A percentile compares a stretch with the other conserved stretches of the same genome.
Evolutionary conservation across 75 land plant species (phyloP).

Genomic region (Isoetes taiwanensis): DNA sequence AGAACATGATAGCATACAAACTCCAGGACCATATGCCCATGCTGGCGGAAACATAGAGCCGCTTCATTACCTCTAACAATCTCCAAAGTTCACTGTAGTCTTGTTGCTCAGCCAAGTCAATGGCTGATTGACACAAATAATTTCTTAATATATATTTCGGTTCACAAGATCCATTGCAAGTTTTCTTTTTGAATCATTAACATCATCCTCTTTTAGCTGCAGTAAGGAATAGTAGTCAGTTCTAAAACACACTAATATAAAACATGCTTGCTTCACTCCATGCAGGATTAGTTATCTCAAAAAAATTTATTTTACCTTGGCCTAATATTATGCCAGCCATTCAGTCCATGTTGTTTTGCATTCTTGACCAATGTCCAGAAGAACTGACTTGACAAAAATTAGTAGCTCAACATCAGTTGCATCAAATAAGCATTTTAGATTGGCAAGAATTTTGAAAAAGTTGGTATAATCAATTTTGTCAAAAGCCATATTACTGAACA

Average conservation of each 20-base stretch:
- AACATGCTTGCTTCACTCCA: no score
- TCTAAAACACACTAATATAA: no score
- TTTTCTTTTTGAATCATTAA: slow-evolving; percentile 68
- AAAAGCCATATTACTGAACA: slow-evolving; percentile 86
- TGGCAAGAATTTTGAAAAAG: slow-evolving; percentile 82
- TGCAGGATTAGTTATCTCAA: not conserved
- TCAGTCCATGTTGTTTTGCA: slow-evolving; percentile 77
- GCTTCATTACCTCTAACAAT: slow-evolving; percentile 73
- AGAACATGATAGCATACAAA: slow-evolving; percentile 98
- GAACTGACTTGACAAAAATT: slow-evolving; percentile 58
- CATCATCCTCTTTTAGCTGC: slow-evolving; percentile 56
- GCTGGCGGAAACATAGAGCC: slow-evolving; percentile 91
- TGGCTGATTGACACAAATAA: slow-evolving; percentile 87
- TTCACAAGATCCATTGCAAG: slow-evolving; percentile 66
- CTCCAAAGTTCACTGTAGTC: slow-evolving; percentile 63
- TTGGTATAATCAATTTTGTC: slow-evolving; percentile 98
- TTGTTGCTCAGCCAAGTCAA: slow-evolving; percentile 84
- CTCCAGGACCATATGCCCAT: slow-evolving; percentile 98
- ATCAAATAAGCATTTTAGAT: slow-evolving; percentile 44
- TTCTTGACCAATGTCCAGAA: slow-evolving; percentile 82
- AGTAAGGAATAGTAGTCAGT: not conserved
- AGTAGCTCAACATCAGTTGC: slow-evolving; percentile 58
- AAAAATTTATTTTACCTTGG: no score
- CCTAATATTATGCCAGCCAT: slow-evolving; percentile 36
- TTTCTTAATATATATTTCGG: slow-evolving; percentile 76